These are phyloP conservation scores for Apiosordaria backusii DNA, from an alignment of 495 filamentous ascomycete genomes.

Conservation along the genomic window DNA sequence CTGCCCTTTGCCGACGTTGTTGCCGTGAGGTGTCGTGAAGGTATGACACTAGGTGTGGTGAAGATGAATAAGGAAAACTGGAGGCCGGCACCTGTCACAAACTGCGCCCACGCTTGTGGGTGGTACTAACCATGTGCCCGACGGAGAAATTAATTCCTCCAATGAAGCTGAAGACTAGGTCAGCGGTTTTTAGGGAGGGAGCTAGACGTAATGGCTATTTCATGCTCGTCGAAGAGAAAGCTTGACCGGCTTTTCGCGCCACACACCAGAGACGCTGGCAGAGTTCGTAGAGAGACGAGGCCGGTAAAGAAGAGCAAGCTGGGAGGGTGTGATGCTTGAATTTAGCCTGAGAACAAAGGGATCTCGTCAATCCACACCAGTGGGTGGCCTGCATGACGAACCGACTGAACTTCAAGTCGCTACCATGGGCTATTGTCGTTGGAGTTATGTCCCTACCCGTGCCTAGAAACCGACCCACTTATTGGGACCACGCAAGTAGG, in stretches of 20 bases:
- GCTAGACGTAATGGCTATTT: not conserved
- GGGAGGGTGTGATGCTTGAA: not conserved
- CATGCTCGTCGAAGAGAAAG: not conserved
- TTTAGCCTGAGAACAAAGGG: not conserved
- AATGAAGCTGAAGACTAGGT: slow-evolving; percentile 19
- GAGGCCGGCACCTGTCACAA: slow-evolving; percentile 1
- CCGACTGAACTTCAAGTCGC: not conserved
- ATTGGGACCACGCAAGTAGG: too few species aligned
- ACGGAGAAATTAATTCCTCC: slow-evolving; percentile 34
- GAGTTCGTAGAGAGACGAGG: not conserved
- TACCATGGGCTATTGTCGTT: not conserved
- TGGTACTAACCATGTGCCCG: not conserved
- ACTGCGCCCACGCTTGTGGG: not conserved
- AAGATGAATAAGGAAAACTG: slow-evolving; percentile 8
- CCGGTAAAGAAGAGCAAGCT: not conserved
- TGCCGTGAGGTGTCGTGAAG: not conserved
- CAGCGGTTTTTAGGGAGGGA: not conserved
- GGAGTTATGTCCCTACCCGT: not conserved
- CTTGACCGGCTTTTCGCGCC: not conserved
- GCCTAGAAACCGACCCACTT: too few species aligned
- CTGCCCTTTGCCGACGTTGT: not conserved
- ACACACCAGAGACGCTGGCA: not conserved
- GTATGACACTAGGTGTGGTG: not conserved
- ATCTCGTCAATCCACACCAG: not conserved
- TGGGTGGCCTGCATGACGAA: not conserved